phyloP scores from a whole-genome alignment of 2,329 filamentous ascomycete genomes.

The Botrytis aclada region DNA sequence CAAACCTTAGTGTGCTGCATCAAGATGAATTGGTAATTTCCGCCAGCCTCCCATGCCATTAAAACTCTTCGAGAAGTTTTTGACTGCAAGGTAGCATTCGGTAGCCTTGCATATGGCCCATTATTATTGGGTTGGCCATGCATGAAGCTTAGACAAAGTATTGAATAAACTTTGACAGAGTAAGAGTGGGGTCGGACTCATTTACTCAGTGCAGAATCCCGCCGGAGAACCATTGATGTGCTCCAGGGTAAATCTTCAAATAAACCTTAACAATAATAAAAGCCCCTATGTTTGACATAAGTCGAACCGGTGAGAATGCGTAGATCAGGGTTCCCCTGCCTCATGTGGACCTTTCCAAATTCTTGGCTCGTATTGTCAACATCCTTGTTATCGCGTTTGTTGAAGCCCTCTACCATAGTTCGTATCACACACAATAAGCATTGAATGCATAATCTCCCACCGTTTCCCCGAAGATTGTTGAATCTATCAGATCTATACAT shows the following conservation, averaged over 20 bases:
- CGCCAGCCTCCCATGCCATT: background rate
- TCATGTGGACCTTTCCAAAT: background rate
- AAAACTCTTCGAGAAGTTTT: background rate
- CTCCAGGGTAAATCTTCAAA: background rate
- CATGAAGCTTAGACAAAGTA: background rate
- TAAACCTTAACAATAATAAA: background rate
- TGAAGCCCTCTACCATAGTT: background rate
- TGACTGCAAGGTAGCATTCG: background rate
- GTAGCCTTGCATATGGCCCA: conserved; percentile 7
- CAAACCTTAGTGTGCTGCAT: background rate
- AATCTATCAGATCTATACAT: background rate
- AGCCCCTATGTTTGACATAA: background rate
- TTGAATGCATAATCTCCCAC: background rate
- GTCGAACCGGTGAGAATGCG: background rate
- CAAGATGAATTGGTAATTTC: background rate
- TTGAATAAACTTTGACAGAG: background rate
- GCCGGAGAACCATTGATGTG: background rate
- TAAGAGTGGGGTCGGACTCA: background rate
- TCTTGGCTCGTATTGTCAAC: conserved; percentile 4
- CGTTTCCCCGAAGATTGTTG: background rate
- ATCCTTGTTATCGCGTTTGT: background rate
- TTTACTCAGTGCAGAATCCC: background rate
- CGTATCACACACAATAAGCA: background rate
- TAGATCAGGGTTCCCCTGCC: background rate
- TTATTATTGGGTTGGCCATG: background rate